phyloP scores from a whole-genome alignment of 345 rosid genomes.

The Populus nigra region DNA sequence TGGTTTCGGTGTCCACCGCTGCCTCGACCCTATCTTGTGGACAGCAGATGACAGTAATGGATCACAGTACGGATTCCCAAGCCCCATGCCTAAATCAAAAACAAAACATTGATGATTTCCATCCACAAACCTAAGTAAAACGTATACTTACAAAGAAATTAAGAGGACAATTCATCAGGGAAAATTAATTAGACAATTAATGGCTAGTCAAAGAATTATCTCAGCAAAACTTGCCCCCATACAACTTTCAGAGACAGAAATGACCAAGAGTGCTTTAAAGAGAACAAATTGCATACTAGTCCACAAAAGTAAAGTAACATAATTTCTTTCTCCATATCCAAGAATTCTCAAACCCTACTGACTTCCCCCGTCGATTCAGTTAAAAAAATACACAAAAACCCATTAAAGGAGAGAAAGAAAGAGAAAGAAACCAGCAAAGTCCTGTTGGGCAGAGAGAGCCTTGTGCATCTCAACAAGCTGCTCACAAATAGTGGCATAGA shows the following conservation, averaged over 20 bases:
- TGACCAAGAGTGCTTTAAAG: too few relatives aligned
- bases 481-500: constrained; percentile 50
- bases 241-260: too few relatives aligned
- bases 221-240: too few relatives aligned
- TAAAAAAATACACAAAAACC: not conserved
- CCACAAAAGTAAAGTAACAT: too few relatives aligned
- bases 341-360: too few relatives aligned
- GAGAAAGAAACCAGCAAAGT: constrained; percentile 36
- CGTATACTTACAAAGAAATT: too few relatives aligned
- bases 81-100: constrained; percentile 36
- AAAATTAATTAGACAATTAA: too few relatives aligned
- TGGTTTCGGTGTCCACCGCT: constrained; percentile 70
- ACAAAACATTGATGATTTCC: not conserved
- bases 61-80: constrained; percentile 40
- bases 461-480: constrained; percentile 60
- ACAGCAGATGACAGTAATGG: constrained; percentile 37
- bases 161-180: too few relatives aligned
- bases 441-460: constrained; percentile 35
- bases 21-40: constrained; percentile 51
- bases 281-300: too few relatives aligned
- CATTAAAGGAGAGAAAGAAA: not conserved
- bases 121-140: not conserved
- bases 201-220: too few relatives aligned
- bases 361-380: too few relatives aligned
- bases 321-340: too few relatives aligned